Evolutionary conservation across 495 filamentous ascomycete species (phyloP), one percentile per base, ranked within the genome.

Genomic region (Penicillium longicatenatum): DNA sequence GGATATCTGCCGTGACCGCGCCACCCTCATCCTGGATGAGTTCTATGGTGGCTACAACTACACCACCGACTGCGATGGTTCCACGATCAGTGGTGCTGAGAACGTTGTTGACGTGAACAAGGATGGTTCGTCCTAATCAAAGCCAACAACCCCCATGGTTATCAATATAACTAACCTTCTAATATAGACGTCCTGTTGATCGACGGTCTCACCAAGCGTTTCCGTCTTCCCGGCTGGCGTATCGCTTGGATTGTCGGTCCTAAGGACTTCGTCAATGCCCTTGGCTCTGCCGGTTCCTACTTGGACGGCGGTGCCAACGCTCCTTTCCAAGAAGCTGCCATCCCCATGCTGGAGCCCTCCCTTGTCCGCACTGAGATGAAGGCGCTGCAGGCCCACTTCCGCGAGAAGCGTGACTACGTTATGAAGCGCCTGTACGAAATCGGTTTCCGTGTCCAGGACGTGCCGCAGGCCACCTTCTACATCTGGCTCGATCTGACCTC

Each of bases 11-110:
- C 86, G 92, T 59, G 90, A 91, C 66, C 87, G 90, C 29, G 92
- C 91, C 11, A 97, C 93, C 1, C 78, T 98, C 50, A 91, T 98
- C 55, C 89, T 92, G 75, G 93, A 98, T 65, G 93, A 98, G 76
- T 98, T 98, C 81, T 98, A 98, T 73, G 87, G 90, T 46, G 92
- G 92, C 22, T 96, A 96, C 77, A 96, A 96, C 75, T 96, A 96
- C 76, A 94, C 91, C 17, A 89, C 85, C 55, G 77, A 89, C 73
- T 98, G 93, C 70, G 92, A 97, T 62, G 93, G 93, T 39, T 81
- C 84, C 12, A 93, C 91, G 12, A 90, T 97, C 71, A 90, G 86
- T 60, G 87, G 91, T 31, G 93, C 93, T 1, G 88, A 89, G 58
- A 93, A 97, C 66, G 84, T 98, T 54, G 79, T 81, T 26, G 84